Percentiles rank a stretch among this genome's conserved stretches.
phyloP scores from a whole-genome alignment of 495 filamentous ascomycete species.

The Melanomma pulvis-pyrius region DNA sequence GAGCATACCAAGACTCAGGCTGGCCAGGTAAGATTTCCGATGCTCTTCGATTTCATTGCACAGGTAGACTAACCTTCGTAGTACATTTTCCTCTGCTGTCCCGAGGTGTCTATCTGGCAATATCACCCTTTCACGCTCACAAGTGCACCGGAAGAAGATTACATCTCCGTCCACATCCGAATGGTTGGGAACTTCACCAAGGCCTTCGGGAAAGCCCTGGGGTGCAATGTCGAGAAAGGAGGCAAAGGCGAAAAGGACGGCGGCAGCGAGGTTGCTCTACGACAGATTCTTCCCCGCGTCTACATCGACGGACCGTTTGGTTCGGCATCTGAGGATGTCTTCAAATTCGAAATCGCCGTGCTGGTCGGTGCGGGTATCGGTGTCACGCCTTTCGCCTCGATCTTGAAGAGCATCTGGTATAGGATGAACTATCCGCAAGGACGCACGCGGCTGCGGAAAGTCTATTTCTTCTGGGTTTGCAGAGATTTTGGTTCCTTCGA shows the following conservation, averaged over 20 bases:
- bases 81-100: conserved; percentile 83
- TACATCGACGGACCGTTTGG: conserved; percentile 81
- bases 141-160: conserved; percentile 78
- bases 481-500: conserved; percentile 77
- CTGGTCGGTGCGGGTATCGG: conserved; percentile 73
- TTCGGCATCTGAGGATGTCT: conserved; percentile 75
- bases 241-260: conserved; percentile 52
- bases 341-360: conserved; percentile 74
- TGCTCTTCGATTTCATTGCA: background rate
- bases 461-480: conserved; percentile 88
- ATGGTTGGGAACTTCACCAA: conserved; percentile 72
- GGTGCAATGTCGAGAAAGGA: conserved; percentile 66
- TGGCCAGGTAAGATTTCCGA: conserved; percentile 56
- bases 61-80: conserved; percentile 30
- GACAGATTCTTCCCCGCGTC: conserved; percentile 69
- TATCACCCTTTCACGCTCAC: conserved; percentile 81
- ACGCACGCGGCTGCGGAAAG: conserved; percentile 72
- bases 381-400: conserved; percentile 75
- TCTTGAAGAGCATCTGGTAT: conserved; percentile 85
- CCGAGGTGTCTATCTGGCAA: conserved; percentile 77
- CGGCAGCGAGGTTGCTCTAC: conserved; percentile 67
- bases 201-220: conserved; percentile 63
- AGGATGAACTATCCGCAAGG: conserved; percentile 80
- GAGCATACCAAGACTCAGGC: conserved; percentile 74
- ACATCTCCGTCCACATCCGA: conserved; percentile 78